Percentiles rank a stretch among this genome's conserved stretches.
phyloP scores from a whole-genome alignment of 78 protist species.

The Dictyostelium firmibasis region DNA sequence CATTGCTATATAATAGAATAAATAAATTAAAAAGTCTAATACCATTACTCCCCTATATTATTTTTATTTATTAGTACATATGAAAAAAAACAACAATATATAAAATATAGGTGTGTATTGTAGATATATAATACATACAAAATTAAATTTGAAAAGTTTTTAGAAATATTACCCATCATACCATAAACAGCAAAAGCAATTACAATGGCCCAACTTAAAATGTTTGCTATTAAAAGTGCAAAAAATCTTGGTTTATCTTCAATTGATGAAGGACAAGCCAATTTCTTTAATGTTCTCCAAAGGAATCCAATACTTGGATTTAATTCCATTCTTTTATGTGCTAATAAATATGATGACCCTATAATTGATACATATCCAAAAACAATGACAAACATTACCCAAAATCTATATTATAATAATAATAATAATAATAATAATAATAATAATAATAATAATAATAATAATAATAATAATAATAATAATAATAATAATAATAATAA shows the following conservation, averaged over 20 bases:
- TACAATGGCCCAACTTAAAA: constrained; percentile 44
- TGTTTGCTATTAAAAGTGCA: constrained; percentile 35
- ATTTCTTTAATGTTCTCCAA: constrained; percentile 9
- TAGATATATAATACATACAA: constrained; percentile 29
- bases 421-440: too few species aligned
- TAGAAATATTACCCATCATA: constrained; percentile 30
- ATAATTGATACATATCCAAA: constrained; percentile 70
- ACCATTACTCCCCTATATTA: constrained; percentile 58
- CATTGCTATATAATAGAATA: constrained; percentile 79
- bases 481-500: too few species aligned
- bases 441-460: too few species aligned
- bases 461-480: too few species aligned
- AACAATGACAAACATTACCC: constrained; percentile 41
- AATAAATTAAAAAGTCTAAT: constrained; percentile 68
- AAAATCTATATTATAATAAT: constrained; percentile 32
- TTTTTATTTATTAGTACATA: background rate
- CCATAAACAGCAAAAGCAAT: constrained; percentile 27
- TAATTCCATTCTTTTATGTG: constrained; percentile 43
- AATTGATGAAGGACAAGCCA: constrained; percentile 15
- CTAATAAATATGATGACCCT: constrained; percentile 75
- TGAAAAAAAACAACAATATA: background rate
- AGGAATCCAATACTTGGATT: constrained; percentile 18
- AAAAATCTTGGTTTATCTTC: constrained; percentile 57
- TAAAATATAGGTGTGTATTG: background rate
- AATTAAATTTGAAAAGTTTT: constrained; percentile 62